phyloP scores from a whole-genome alignment of 78 protist genomes.

The Fonticula alba region DNA sequence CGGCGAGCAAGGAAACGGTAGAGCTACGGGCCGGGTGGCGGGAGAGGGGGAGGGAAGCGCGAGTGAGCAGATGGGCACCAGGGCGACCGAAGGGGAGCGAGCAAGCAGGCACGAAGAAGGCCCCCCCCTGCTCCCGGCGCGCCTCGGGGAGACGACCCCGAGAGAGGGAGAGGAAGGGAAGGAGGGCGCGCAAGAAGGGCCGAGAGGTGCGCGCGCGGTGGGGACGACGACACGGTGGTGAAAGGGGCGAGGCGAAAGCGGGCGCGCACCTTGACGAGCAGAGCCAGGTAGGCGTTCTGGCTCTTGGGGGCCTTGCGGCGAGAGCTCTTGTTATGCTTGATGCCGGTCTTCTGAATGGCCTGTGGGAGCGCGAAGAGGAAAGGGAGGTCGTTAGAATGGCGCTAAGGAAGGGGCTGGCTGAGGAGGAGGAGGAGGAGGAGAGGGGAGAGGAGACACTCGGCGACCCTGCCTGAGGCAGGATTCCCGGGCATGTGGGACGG shows the following conservation, averaged over 20 bases:
- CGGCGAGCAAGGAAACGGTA: slow-evolving; percentile 94
- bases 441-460: too few species aligned
- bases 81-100: not conserved
- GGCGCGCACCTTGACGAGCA: slow-evolving; percentile 44
- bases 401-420: too few species aligned
- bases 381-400: too few species aligned
- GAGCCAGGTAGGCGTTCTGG: slow-evolving; percentile 37
- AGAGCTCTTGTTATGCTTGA: slow-evolving; percentile 11
- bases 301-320: slow-evolving; percentile 38
- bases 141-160: not conserved
- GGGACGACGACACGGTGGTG: slow-evolving; percentile 13
- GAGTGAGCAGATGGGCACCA: not conserved
- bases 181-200: too few species aligned
- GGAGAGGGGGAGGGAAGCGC: not conserved
- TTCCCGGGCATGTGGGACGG: too few species aligned
- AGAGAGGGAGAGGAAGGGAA: too few species aligned
- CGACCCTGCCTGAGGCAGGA: too few species aligned
- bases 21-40: too few species aligned
- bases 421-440: too few species aligned
- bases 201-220: not conserved
- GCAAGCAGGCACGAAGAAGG: slow-evolving; percentile 1
- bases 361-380: not conserved
- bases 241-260: not conserved
- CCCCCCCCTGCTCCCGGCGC: not conserved
- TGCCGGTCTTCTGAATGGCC: slow-evolving; percentile 35